phyloP scores from a whole-genome alignment of 2,329 filamentous ascomycete genomes.

The Fusarium sp. region DNA sequence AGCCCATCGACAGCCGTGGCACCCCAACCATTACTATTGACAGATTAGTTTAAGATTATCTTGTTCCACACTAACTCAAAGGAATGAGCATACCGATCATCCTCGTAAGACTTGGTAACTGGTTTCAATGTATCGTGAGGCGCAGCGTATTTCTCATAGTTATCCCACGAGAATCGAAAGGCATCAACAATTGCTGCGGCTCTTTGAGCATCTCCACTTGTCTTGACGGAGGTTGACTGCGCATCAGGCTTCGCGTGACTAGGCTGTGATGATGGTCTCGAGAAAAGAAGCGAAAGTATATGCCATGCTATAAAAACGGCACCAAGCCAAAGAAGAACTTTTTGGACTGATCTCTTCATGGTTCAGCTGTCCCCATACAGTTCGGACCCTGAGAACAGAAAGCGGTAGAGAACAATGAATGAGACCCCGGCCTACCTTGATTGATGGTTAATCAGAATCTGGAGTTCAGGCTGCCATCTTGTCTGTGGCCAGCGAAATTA shows the following conservation, averaged over 20 bases:
- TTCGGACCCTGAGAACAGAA: rapidly evolving
- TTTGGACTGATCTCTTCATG: constrained; percentile 5
- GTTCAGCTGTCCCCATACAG: rapidly evolving
- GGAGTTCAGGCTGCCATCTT: too few relatives aligned
- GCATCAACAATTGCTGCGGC: constrained; percentile 26
- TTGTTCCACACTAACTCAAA: too few relatives aligned
- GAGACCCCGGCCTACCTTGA: too few relatives aligned
- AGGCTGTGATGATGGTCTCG: neutral
- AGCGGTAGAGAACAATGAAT: rapidly evolving
- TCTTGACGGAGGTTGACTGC: neutral
- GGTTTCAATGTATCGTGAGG: constrained; percentile 42
- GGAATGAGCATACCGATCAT: constrained; percentile 30
- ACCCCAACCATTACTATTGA: constrained; percentile 40
- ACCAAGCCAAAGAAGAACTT: constrained; percentile 20
- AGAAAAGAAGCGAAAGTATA: neutral
- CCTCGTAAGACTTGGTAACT: constrained; percentile 20
- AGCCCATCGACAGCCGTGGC: constrained; percentile 42
- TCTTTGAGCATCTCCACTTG: constrained; percentile 8
- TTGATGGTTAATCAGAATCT: too few relatives aligned
- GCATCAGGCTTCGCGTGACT: rapidly evolving
- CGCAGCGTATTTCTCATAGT: constrained; percentile 34
- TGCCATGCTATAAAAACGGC: constrained; percentile 19
- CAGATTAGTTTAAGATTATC: neutral
- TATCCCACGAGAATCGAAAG: constrained; percentile 44
- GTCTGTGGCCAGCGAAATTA: neutral